Percentiles rank a stretch among this genome's conserved stretches.
These are phyloP conservation scores for Myxozyma sirexii DNA, from an alignment of 805 yeast species.

Conservation along the genomic window DNA sequence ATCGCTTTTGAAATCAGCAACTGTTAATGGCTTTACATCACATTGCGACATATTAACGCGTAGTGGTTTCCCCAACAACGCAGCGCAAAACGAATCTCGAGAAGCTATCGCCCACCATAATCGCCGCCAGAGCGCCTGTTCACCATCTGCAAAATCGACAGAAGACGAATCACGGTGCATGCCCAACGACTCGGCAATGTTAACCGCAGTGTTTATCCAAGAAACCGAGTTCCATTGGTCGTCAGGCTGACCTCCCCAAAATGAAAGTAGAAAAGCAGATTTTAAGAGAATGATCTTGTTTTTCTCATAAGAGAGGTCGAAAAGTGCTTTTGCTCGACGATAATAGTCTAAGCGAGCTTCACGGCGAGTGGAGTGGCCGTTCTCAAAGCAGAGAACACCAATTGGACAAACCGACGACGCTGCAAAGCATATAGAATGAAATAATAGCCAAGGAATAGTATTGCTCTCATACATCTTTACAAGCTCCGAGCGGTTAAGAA, in stretches of 20 bases:
- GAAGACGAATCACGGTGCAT: not conserved
- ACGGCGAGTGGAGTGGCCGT: not conserved
- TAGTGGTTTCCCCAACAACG: slow-evolving; percentile 8
- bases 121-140: slow-evolving; percentile 12
- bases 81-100: slow-evolving; percentile 4
- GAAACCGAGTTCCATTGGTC: slow-evolving; percentile 9
- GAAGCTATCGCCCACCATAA: slow-evolving; percentile 8
- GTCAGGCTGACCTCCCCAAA: slow-evolving; percentile 10
- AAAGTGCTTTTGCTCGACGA: slow-evolving; percentile 2
- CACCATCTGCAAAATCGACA: not conserved
- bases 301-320: not conserved
- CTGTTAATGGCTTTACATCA: not conserved
- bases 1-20: not conserved
- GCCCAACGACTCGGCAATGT: slow-evolving; percentile 9
- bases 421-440: slow-evolving; percentile 17
- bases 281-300: not conserved
- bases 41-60: slow-evolving; percentile 1
- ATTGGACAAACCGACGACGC: slow-evolving; percentile 9
- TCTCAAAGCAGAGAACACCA: not conserved
- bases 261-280: slow-evolving; percentile 1
- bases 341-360: slow-evolving; percentile 1
- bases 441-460: slow-evolving; percentile 10
- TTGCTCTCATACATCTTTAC: not conserved
- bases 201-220: slow-evolving; percentile 9
- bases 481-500: slow-evolving; percentile 14